These are phyloP conservation scores for Aspergillus nidulans DNA, from an alignment of 495 filamentous ascomycete genomes.

Conservation along the genomic window DNA sequence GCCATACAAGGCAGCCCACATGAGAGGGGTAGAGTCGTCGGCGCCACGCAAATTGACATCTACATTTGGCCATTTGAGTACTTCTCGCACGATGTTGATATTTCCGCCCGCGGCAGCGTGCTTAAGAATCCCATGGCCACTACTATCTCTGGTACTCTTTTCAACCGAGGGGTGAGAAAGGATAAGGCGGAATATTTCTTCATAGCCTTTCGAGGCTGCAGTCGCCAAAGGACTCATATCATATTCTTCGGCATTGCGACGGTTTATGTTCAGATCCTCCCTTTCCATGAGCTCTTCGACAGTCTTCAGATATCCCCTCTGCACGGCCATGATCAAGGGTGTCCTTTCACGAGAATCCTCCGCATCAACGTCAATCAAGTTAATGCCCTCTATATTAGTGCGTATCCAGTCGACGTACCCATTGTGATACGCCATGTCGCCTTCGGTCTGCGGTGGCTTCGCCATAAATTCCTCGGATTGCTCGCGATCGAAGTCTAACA, in stretches of 20 bases:
- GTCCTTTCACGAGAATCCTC: slow-evolving; percentile 1
- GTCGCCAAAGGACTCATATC: neutral
- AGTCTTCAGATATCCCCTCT: neutral
- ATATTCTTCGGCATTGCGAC: neutral
- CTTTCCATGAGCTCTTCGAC: neutral
- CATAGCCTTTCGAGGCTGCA: neutral
- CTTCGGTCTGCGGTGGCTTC: no score
- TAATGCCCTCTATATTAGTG: neutral
- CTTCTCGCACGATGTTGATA: neutral
- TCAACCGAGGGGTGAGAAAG: neutral
- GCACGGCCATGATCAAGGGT: neutral
- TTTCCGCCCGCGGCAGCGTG: neutral
- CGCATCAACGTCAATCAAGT: neutral
- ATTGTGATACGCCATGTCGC: no score
- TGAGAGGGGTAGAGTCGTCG: neutral
- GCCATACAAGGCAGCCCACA: neutral
- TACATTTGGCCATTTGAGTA: neutral
- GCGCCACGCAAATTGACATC: neutral
- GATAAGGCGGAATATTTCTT: neutral
- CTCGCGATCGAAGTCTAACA: neutral
- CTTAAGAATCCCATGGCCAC: neutral
- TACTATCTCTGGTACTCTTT: neutral
- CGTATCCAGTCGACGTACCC: neutral
- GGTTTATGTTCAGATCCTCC: neutral
- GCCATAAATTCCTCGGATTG: no score